These are phyloP conservation scores for Talaromyces pinophilus DNA, from an alignment of 2,329 filamentous ascomycete genomes.

Conservation along the genomic window DNA sequence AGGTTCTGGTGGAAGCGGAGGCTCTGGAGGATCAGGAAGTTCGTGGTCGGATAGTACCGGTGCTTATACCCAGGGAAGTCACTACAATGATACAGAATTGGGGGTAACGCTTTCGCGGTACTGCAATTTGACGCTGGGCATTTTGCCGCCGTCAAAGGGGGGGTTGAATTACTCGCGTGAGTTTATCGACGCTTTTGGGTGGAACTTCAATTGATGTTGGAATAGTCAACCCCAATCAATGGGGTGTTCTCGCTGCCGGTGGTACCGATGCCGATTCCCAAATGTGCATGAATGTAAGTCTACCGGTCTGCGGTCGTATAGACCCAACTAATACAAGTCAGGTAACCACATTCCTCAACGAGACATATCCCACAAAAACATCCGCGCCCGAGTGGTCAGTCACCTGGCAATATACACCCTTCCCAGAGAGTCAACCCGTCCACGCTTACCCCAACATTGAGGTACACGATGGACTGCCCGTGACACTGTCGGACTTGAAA, in stretches of 20 bases:
- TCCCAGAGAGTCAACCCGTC: slow-evolving; percentile 48
- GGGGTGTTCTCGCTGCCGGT: slow-evolving; percentile 42
- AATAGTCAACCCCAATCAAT: slow-evolving; percentile 59
- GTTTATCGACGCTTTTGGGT: slow-evolving; percentile 29
- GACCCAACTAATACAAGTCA: slow-evolving; percentile 28
- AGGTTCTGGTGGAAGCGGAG: not conserved
- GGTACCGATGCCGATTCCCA: slow-evolving; percentile 39
- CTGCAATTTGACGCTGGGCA: slow-evolving; percentile 51
- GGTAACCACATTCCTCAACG: slow-evolving; percentile 55
- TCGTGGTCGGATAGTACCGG: slow-evolving; percentile 19
- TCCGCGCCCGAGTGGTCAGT: slow-evolving; percentile 54
- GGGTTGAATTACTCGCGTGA: slow-evolving; percentile 51
- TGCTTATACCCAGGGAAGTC: slow-evolving; percentile 14
- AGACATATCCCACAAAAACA: slow-evolving; percentile 51
- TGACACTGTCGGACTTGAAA: slow-evolving; percentile 42
- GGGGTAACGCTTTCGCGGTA: slow-evolving; percentile 34
- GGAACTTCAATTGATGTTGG: slow-evolving; percentile 3
- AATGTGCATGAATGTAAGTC: slow-evolving; percentile 58
- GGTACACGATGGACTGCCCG: slow-evolving; percentile 50
- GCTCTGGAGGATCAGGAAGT: not conserved
- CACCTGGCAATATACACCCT: slow-evolving; percentile 56
- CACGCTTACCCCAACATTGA: slow-evolving; percentile 59
- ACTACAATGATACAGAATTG: slow-evolving; percentile 37
- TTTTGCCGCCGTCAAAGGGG: slow-evolving; percentile 48
- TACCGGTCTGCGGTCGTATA: not conserved